Base-by-base conservation (phyloP, 306 rosid genomes). In the Hylodesmum podocarpum region DNA sequence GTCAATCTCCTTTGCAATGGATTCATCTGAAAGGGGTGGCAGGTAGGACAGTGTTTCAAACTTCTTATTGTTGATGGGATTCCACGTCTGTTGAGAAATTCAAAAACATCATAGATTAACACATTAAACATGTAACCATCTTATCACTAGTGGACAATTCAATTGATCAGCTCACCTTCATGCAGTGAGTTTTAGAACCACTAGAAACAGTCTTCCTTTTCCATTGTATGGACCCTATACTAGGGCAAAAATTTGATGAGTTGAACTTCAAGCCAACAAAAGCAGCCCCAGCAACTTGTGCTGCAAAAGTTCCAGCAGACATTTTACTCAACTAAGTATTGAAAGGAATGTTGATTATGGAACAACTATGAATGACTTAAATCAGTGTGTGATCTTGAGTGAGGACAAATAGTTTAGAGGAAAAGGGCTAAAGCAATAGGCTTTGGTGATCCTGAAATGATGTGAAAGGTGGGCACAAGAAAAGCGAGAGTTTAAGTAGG, bases 41-140 rank as follows among this genome's bases (percentile, higher is more conserved):
- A 89, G 89, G 61, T 87, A 91, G 47, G 94, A 91, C 24, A 89
- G 89, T n/a, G 97, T 83, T 82, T 91, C 97, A 9, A 84, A 91
- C 81, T 86, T 91, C 87, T 70, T 91, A 81, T 91, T 89, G 62
- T 89, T 78, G 83, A 91, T 87, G 37, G 97, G 97, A 86, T 84
- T 87, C 97, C 94, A 89, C 68, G 92, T 85, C 94, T 91, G 85
- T 54, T 65, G 79, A n/a, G 19, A 81, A 66, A 78, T 63, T 67
- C 78, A 53, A 82, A 46, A 41, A 79, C 29, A 65, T 10, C 18
- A 82, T 4, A 73, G 12, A 75, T 29, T 3, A 43, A 18, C 40
- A 1, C 27, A 54, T 62, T 15, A 6, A 28, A 14, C 55, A 40
- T n/a, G n/a, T n/a, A 40, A 2, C 11, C 6, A 49, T 49, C 24